phyloP scores from a whole-genome alignment of 2,329 filamentous ascomycete genomes.

The Rosellinia necatrix region DNA sequence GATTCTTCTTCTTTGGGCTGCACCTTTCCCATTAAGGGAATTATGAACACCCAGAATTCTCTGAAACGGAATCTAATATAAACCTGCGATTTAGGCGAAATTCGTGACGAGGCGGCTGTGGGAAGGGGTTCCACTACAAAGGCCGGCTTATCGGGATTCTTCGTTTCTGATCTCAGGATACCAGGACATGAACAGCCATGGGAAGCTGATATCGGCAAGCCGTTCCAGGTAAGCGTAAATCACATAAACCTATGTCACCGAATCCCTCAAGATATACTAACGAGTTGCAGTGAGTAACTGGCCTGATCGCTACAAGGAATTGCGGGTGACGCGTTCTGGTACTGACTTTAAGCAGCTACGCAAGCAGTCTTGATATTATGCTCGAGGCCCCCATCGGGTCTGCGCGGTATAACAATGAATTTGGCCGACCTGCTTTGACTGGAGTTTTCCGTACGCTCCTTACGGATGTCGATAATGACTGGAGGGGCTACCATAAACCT shows the following conservation, averaged over 20 bases:
- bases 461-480: constrained; percentile 58
- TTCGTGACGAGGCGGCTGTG: constrained; percentile 85
- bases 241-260: not conserved
- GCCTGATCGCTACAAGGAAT: not conserved
- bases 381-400: constrained; percentile 94
- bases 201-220: constrained; percentile 90
- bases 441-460: constrained; percentile 93
- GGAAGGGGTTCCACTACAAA: constrained; percentile 92
- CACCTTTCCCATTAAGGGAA: no score
- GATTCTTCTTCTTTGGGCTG: not conserved
- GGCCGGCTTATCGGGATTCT: constrained; percentile 89
- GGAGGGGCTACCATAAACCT: constrained; percentile 94
- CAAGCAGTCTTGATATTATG: constrained; percentile 96
- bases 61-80: constrained; percentile 11
- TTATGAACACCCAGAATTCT: no score
- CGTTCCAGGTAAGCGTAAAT: constrained; percentile 60
- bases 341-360: constrained; percentile 56
- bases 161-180: constrained; percentile 91
- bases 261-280: constrained; percentile 6
- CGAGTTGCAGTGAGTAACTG: constrained; percentile 18
- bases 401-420: constrained; percentile 94
- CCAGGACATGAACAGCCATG: constrained; percentile 82
- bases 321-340: not conserved
- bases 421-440: constrained; percentile 84
- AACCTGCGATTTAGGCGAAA: constrained; percentile 11